Evolutionary conservation across 768 basidiomycete species (phyloP).

Genomic region (Pisolithus marmoratus): DNA sequence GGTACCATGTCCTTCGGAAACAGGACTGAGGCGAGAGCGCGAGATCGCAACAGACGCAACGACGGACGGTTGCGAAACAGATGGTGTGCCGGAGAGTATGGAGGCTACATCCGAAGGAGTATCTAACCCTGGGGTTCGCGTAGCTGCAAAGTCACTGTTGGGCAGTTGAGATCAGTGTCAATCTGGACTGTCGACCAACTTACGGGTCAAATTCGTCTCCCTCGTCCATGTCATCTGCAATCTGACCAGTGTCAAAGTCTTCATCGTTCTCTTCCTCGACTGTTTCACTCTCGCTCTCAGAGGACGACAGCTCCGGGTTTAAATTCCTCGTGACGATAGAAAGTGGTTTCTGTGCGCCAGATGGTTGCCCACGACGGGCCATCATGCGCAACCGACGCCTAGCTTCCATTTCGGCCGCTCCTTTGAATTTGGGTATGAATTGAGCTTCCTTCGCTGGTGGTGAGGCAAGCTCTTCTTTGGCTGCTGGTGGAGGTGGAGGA

Average conservation of each 20-base stretch:
- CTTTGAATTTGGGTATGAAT: conserved; percentile 76
- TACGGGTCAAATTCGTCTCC: conserved; percentile 80
- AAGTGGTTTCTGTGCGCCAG: conserved; percentile 18
- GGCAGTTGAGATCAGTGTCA: neutral
- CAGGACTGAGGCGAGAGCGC: conserved; percentile 55
- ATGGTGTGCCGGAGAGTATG: conserved; percentile 46
- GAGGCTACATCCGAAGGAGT: conserved; percentile 62
- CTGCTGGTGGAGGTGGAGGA: conserved; percentile 3
- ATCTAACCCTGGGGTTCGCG: conserved; percentile 44
- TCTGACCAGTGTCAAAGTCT: conserved; percentile 45
- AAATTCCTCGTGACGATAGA: conserved; percentile 32
- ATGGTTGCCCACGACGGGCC: conserved; percentile 43
- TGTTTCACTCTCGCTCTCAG: conserved; percentile 46
- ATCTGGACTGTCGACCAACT: conserved; percentile 19
- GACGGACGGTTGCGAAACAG: conserved; percentile 12
- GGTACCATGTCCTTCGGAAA: conserved; percentile 46
- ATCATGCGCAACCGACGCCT: conserved; percentile 61
- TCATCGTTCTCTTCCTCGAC: conserved; percentile 48
- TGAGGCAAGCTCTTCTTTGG: conserved; percentile 8
- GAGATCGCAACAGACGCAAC: conserved; percentile 3
- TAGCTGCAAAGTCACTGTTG: conserved; percentile 63
- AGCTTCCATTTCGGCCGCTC: conserved; percentile 83
- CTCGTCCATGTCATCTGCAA: conserved; percentile 51
- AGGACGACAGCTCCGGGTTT: conserved; percentile 46
- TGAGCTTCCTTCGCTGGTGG: conserved; percentile 46